Base-by-base conservation (phyloP, 441 rosid genomes). In the Arabidopsis hybrid region DNA sequence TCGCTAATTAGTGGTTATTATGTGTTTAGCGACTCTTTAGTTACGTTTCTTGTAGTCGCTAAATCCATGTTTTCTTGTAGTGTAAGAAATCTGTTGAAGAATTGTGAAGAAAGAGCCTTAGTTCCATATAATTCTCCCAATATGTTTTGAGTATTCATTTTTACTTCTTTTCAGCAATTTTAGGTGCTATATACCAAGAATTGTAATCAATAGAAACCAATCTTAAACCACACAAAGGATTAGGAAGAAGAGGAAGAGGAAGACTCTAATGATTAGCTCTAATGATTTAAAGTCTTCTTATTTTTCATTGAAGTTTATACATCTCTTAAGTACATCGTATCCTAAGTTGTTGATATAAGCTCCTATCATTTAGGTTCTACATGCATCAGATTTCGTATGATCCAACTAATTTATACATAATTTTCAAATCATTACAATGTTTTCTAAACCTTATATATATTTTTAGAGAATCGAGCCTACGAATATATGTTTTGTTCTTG, bases 51-150 rank as follows among this genome's bases (percentile, higher is more conserved):
- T n/a, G n/a, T n/a, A n/a, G n/a, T n/a, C n/a, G n/a, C n/a, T n/a
- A n/a, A n/a, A n/a, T n/a, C n/a, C n/a, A n/a, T n/a, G n/a, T n/a
- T n/a, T n/a, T n/a, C n/a, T n/a, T n/a, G n/a, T n/a, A n/a, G n/a
- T n/a, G n/a, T n/a, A 86, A 81, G 73, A 83, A 67, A 72, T 83
- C 93, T 8, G 82, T 93, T 50, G 91, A 87, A 85, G 81, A 81
- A 52, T 74, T 39, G 60, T 66, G 47, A 74, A 65, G 55, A 67
- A 29, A 1, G 61, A 66, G 58, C 55, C 78, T 32, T 74, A 74
- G 38, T 17, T 53, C n/a, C 40, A 13, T 12, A 21, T 3, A 4
- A 10, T 65, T 11, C 18, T 26, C 13, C 11, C 49, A 52, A 42
- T 1, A 18, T 72, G 57, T 55, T 47, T 42, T 50, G 62, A 8